Evolutionary conservation across 495 filamentous ascomycete species (phyloP).

Genomic region (Pseudevernia furfuracea): DNA sequence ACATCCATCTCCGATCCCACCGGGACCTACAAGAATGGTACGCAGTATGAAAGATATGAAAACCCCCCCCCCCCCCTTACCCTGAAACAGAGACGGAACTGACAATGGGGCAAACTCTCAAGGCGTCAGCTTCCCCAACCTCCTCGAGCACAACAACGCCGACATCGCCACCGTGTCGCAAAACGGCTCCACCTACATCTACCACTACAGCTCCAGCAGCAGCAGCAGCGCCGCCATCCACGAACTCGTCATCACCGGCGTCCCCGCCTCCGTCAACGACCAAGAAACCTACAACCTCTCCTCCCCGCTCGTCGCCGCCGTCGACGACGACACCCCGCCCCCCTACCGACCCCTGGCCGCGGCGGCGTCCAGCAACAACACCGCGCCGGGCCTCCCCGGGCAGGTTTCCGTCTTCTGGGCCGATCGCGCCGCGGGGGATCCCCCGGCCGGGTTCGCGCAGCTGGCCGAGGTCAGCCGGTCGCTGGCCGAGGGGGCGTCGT

Average conservation of each 20-base stretch:
- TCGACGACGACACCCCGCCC: slow-evolving; percentile 13
- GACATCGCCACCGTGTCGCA: slow-evolving; percentile 22
- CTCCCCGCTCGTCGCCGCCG: slow-evolving; percentile 18
- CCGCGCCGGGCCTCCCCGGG: slow-evolving; percentile 13
- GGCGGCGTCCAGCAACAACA: background rate
- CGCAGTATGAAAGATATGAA: background rate
- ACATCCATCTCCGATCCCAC: slow-evolving; percentile 9
- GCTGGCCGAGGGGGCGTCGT: slow-evolving; percentile 4
- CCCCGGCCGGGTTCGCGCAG: slow-evolving; percentile 15
- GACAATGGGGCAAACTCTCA: background rate
- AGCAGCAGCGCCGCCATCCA: slow-evolving; percentile 16
- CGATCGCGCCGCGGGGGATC: slow-evolving; percentile 17
- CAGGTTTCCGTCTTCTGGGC: slow-evolving; percentile 24
- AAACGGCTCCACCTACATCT: slow-evolving; percentile 22
- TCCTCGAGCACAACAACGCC: slow-evolving; percentile 20
- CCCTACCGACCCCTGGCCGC: slow-evolving; percentile 23
- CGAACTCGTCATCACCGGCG: slow-evolving; percentile 22
- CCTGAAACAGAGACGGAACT: too few species aligned
- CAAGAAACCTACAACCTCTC: slow-evolving; percentile 25
- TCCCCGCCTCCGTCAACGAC: slow-evolving; percentile 14
- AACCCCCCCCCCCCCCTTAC: too few species aligned
- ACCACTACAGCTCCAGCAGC: slow-evolving; percentile 20
- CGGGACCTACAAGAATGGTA: slow-evolving; percentile 13
- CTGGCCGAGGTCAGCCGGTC: slow-evolving; percentile 10
- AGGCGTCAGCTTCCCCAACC: slow-evolving; percentile 17